Evolutionary conservation across 2,329 filamentous ascomycete species (phyloP).

Genomic region (Aspergillus amoenus): DNA sequence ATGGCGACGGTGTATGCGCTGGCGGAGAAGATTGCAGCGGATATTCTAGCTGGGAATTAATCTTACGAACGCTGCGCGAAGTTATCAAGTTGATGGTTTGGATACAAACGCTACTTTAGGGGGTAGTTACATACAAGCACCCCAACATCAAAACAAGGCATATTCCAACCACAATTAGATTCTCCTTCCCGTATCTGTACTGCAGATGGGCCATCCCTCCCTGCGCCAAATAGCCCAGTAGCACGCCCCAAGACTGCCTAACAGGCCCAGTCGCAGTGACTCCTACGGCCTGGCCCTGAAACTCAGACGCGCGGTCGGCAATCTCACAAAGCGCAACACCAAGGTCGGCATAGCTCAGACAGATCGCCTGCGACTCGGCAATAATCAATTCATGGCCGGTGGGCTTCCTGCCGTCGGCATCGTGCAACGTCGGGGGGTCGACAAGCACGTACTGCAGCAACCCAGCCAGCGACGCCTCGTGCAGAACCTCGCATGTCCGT

Average conservation of each 20-base stretch:
- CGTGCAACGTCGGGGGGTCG: not conserved
- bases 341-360: not conserved
- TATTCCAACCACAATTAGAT: not conserved
- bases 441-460: not conserved
- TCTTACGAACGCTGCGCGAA: no score
- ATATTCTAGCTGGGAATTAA: constrained; percentile 19
- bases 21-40: constrained; percentile 45
- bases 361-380: not conserved
- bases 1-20: constrained; percentile 44
- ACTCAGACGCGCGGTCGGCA: not conserved
- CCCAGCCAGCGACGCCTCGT: not conserved
- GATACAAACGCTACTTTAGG: not conserved
- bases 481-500: not conserved
- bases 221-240: not conserved
- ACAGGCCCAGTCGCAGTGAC: not conserved
- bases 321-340: not conserved
- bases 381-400: not conserved
- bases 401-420: not conserved
- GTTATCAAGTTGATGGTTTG: no score
- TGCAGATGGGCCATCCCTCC: not conserved
- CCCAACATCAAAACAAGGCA: not conserved
- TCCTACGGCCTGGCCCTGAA: not conserved
- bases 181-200: not conserved
- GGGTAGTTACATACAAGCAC: not conserved
- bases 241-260: not conserved